These are phyloP conservation scores for Flaveria trinervia DNA, from an alignment of 129 eudicot genomes.

Conservation along the genomic window DNA sequence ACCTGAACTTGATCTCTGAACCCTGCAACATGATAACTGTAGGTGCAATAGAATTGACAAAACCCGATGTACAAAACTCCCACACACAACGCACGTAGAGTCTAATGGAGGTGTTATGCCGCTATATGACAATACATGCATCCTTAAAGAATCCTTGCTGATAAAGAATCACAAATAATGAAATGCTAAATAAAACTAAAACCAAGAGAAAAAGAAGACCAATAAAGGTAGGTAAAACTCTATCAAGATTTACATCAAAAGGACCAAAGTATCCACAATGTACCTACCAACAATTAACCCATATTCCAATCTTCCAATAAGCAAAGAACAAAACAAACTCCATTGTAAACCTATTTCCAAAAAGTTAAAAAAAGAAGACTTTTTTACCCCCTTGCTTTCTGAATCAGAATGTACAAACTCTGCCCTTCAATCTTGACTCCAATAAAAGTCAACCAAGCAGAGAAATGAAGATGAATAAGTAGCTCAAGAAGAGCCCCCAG, in stretches of 20 bases:
- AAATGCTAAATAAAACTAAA: background rate
- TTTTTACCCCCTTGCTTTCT: slow-evolving; percentile 32
- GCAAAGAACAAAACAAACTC: slow-evolving; percentile 36
- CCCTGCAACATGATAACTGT: no score
- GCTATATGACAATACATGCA: no score
- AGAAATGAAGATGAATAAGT: background rate
- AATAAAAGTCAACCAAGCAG: slow-evolving; percentile 26
- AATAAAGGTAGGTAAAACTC: background rate
- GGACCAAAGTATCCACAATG: slow-evolving; percentile 15
- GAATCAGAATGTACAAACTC: slow-evolving; percentile 43
- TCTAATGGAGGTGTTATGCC: no score
- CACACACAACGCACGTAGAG: no score
- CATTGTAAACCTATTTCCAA: slow-evolving; percentile 29
- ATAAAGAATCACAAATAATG: background rate
- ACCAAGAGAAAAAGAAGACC: no score
- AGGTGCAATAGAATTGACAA: no score
- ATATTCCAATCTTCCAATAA: slow-evolving; percentile 38
- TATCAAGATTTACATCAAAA: slow-evolving; percentile 40
- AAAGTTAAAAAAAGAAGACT: slow-evolving; percentile 22
- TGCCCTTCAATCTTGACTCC: slow-evolving; percentile 25
- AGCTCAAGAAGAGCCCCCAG: slow-evolving; percentile 33
- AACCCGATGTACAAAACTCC: no score
- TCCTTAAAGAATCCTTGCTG: no score
- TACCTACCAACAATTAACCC: slow-evolving; percentile 20
- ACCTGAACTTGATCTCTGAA: no score